Base-by-base conservation (phyloP, 2,329 filamentous ascomycete genomes). In the Phyllosticta capitalensis region DNA sequence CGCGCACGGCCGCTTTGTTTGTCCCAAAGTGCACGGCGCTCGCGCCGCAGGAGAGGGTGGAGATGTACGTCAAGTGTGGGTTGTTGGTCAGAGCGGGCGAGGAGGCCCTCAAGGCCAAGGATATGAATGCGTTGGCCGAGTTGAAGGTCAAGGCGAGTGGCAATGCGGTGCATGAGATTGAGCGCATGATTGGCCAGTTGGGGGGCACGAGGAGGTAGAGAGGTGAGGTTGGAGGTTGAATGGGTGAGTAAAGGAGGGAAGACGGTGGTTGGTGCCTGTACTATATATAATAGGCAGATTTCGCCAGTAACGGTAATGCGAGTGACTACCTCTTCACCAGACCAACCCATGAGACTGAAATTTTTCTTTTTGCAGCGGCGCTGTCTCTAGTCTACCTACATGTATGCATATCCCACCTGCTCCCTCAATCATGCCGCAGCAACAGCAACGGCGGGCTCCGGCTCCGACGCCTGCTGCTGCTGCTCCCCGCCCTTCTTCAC, bases 41-140 rank as follows among this genome's bases (percentile, higher is more conserved):
- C 53, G 81, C 85, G 52, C 78, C 82, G 0, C 81, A 83, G 2
- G 88, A 91, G 66, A 79, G 86, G 3, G 86, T 96, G 59, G 83
- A 87, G 65, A 96, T 99, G 92, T 99, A 92, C 82, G 86, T 95
- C 67, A 96, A 96, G 75, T 97, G 94, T 72, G 92, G 92, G 19
- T 83, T 96, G 85, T 79, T 90, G 52, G 82, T 88, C 26, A 91
- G 90, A 75, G 94, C 94, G 2, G 94, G 88, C 3, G 92, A 97
- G 75, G 94, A 97, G 76, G 92, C 94, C 2, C 81, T 91, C 61
- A 90, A 86, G 75, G 80, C 83, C 61, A 95, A 89, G 73, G 89
- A 99, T 70, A 78, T 83, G 54, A 86, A 86, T 65, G 77, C 86
- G n/a, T 84, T 95, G 74, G 83, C 87, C 66, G 79, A 85, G 56